phyloP scores from a whole-genome alignment of 2,329 filamentous ascomycete genomes.

The Periconia digitata region DNA sequence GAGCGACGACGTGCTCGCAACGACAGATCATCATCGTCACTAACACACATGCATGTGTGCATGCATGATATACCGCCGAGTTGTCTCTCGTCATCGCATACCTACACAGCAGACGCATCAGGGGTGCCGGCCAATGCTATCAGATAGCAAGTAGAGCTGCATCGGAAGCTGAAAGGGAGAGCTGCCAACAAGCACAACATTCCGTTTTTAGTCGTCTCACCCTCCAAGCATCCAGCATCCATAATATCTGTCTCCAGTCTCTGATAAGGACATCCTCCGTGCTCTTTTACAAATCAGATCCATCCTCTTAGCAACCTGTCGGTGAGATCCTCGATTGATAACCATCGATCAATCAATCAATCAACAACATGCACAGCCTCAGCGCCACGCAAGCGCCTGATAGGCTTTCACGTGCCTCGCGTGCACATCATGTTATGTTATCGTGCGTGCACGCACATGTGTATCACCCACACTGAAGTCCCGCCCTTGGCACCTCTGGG shows the following conservation, averaged over 20 bases:
- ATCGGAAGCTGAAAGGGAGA: background rate
- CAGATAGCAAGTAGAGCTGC: background rate
- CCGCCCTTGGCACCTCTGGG: constrained; percentile 9
- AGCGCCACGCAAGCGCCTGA: constrained; percentile 29
- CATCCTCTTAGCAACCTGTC: background rate
- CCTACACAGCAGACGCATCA: too few species aligned
- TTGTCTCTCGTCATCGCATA: background rate
- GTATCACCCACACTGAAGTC: constrained; percentile 16
- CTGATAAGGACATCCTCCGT: background rate
- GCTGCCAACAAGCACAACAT: background rate
- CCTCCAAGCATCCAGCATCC: background rate
- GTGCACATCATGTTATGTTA: too few species aligned
- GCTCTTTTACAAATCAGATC: background rate
- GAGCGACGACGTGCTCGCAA: constrained; percentile 18
- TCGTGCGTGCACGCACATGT: constrained; percentile 14
- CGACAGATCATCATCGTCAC: constrained; percentile 9
- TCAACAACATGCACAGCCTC: constrained; percentile 37
- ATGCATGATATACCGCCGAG: constrained; percentile 4
- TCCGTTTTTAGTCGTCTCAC: background rate
- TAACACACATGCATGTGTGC: background rate
- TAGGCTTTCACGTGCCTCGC: constrained; percentile 8
- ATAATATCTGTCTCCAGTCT: background rate
- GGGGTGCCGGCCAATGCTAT: background rate
- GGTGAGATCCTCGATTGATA: background rate
- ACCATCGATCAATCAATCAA: background rate